Evolutionary conservation across 257 asterid genomes (phyloP).

Genomic region (Solanum pinnatisectum): DNA sequence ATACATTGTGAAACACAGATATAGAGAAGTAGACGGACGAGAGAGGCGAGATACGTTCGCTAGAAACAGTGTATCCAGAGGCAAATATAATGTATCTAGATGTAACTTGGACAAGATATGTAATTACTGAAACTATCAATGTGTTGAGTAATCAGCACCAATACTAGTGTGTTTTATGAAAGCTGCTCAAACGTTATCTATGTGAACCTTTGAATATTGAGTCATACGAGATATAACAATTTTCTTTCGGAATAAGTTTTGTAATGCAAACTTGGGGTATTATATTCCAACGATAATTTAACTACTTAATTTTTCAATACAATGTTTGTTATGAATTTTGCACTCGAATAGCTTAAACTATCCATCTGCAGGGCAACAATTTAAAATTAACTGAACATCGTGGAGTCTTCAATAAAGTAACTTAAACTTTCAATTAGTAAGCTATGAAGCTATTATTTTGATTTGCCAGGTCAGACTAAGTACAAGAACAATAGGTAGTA

Average conservation of each 20-base stretch:
- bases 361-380: not conserved
- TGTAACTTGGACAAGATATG: not conserved
- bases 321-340: not conserved
- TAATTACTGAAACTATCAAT: not conserved
- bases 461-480: not conserved
- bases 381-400: not conserved
- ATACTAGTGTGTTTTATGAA: not conserved
- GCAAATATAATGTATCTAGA: not conserved
- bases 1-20: not conserved
- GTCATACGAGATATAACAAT: not conserved
- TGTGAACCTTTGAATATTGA: not conserved
- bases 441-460: not conserved
- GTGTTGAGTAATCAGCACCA: not conserved
- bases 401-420: not conserved
- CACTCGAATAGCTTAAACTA: not conserved
- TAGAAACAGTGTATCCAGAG: not conserved
- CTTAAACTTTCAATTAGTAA: not conserved
- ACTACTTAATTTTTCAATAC: not conserved
- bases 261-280: not conserved
- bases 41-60: not conserved
- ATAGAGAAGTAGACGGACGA: not conserved
- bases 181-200: not conserved
- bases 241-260: not conserved
- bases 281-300: not conserved
- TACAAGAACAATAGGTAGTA: constrained; percentile 11